These are phyloP conservation scores for Oehlia diaphana DNA, from an alignment of 192 early-diverging fungal genomes.

Conservation along the genomic window DNA sequence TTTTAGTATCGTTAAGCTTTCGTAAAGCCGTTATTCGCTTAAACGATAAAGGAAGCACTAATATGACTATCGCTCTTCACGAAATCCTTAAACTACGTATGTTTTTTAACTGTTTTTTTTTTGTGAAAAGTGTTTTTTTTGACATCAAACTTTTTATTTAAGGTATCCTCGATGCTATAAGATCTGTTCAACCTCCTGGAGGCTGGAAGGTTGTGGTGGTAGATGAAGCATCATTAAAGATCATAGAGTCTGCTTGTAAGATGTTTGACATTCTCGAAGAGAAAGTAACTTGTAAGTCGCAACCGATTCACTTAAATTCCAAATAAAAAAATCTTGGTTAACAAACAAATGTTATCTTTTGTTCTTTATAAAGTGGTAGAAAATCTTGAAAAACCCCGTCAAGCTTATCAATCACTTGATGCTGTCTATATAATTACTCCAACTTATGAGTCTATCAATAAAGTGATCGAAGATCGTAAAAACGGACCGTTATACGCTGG, in stretches of 20 bases:
- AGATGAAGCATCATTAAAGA: constrained; percentile 69
- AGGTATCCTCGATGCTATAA: constrained; percentile 72
- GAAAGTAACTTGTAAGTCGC: constrained; percentile 62
- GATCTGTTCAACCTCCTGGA: constrained; percentile 68
- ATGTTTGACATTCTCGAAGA: constrained; percentile 69
- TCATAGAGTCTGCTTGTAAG: constrained; percentile 74
- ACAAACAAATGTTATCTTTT: background rate
- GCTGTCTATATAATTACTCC: constrained; percentile 65
- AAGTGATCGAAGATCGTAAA: constrained; percentile 61
- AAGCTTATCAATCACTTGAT: constrained; percentile 59
- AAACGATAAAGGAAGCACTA: background rate
- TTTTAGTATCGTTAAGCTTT: too few relatives aligned
- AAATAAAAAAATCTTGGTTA: background rate
- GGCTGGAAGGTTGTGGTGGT: constrained; percentile 85
- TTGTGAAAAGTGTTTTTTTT: background rate
- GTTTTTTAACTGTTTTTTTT: background rate
- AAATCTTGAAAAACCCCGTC: constrained; percentile 57
- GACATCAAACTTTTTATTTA: constrained; percentile 19
- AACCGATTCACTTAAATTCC: background rate
- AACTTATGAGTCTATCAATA: constrained; percentile 57
- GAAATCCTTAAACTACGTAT: constrained; percentile 28
- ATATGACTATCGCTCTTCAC: constrained; percentile 19
- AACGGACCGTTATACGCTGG: constrained; percentile 57
- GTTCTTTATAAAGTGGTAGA: constrained; percentile 57
- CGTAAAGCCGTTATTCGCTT: background rate